Percentiles rank a stretch among this genome's conserved stretches.
phyloP scores from a whole-genome alignment of 257 asterid genomes.

The Linaria vulgaris region DNA sequence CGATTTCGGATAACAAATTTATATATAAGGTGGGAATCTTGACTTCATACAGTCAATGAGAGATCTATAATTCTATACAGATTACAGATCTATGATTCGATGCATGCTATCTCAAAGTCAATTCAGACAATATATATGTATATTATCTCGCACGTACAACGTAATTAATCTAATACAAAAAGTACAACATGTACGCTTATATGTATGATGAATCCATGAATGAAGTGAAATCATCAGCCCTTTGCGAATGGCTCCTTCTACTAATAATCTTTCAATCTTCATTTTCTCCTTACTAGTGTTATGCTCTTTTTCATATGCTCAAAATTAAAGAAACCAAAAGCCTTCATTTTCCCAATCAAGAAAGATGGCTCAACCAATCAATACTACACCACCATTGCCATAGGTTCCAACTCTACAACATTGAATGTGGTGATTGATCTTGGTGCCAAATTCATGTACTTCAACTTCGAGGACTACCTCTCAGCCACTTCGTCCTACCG shows the following conservation, averaged over 20 bases:
- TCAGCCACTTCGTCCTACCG: conserved; percentile 36
- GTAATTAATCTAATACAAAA: no score
- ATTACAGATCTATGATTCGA: no score
- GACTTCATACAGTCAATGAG: no score
- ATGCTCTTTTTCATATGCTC: conserved; percentile 26
- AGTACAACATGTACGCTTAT: no score
- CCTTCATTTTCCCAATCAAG: conserved; percentile 41
- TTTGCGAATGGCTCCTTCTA: conserved; percentile 27
- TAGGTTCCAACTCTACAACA: conserved; percentile 44
- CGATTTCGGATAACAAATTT: no score
- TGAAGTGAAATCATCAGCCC: not conserved
- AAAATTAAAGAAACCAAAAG: conserved; percentile 37
- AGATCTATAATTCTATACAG: no score
- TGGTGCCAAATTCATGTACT: conserved; percentile 47
- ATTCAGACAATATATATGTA: no score
- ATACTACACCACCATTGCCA: conserved; percentile 39
- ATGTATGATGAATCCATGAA: no score
- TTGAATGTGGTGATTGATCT: conserved; percentile 41
- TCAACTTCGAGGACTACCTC: conserved; percentile 44
- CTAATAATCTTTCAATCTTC: conserved; percentile 13
- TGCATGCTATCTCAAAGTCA: no score
- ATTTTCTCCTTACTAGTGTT: conserved; percentile 14
- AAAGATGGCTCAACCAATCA: conserved; percentile 42
- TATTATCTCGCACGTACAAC: no score
- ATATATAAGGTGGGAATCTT: no score